These are phyloP conservation scores for Colletotrichum noveboracense DNA, from an alignment of 2,329 filamentous ascomycete species.

Conservation along the genomic window DNA sequence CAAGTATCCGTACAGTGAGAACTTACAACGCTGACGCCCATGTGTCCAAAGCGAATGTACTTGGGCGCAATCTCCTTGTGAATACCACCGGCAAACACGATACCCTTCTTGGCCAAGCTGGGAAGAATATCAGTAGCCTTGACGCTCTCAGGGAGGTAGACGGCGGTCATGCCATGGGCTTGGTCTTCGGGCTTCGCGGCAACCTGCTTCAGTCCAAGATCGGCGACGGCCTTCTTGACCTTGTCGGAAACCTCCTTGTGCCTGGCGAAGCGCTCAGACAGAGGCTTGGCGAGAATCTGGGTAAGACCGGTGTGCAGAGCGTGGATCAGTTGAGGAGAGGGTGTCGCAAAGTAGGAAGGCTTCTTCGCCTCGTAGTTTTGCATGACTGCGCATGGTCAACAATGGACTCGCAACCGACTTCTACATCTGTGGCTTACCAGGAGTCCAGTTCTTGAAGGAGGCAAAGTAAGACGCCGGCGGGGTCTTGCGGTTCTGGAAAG, in stretches of 20 bases:
- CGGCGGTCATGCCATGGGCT: slow-evolving; percentile 97
- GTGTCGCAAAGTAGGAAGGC: slow-evolving; percentile 96
- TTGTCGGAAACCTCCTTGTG: slow-evolving; percentile 82
- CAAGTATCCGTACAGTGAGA: not conserved
- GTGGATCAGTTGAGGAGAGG: slow-evolving; percentile 90
- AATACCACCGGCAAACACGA: slow-evolving; percentile 93
- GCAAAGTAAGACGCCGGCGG: slow-evolving; percentile 91
- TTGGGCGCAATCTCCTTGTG: slow-evolving; percentile 94
- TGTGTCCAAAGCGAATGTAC: slow-evolving; percentile 96
- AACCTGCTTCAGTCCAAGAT: slow-evolving; percentile 86
- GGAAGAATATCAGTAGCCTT: slow-evolving; percentile 84
- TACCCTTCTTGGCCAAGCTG: slow-evolving; percentile 82
- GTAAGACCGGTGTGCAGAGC: slow-evolving; percentile 88
- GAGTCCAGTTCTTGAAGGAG: slow-evolving; percentile 96
- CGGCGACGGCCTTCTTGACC: slow-evolving; percentile 82
- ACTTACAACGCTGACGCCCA: slow-evolving; percentile 88
- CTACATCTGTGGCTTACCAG: slow-evolving; percentile 61
- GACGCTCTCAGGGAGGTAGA: slow-evolving; percentile 88
- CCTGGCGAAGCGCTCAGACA: slow-evolving; percentile 81
- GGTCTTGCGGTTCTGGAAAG: slow-evolving; percentile 80
- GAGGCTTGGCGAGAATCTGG: slow-evolving; percentile 82
- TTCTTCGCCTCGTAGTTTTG: slow-evolving; percentile 99
- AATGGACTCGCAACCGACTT: not conserved
- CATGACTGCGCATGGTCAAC: slow-evolving; percentile 70
- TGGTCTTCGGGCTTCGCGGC: slow-evolving; percentile 87